Evolutionary conservation across 2,329 filamentous ascomycete species (phyloP), one percentile per base, ranked within the genome.

Genomic region (Claviceps spartinae): DNA sequence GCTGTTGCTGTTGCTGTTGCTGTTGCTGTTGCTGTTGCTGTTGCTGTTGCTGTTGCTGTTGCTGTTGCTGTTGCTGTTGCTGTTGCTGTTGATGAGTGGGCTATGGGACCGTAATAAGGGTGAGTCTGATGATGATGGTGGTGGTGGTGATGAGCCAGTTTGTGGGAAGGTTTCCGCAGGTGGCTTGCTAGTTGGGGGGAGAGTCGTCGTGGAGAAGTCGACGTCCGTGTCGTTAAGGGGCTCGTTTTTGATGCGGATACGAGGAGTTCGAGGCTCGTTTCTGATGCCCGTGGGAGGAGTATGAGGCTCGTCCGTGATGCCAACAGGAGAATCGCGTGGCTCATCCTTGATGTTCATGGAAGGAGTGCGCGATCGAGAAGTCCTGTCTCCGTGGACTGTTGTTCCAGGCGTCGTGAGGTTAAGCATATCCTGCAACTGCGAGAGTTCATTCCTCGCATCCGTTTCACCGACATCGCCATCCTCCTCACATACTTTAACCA

Each of bases 401-500:
- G 14, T 30, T 26, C 41, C 61, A 22, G 48, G 54, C 38, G 63
- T 65, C 14, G 16, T 42, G n/a, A 22, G 9, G 16, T 45, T 26
- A 24, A 69, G 62, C 49, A 69, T 61, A 18, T 70, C 71, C 50
- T 75, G 75, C 49, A 93, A 69, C 64, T 94, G 87, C 14, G 75
- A 72, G 59, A 88, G 69, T 65, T 94, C 68, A 18, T 61, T 61
- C 24, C 51, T 60, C 4, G 65, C 68, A 6, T 58, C 62, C 3
- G 60, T 56, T 46, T 84, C 80, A 40, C 77, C 73, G 2, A 13
- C n/a, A 13, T 47, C 45, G 40, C 72, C 51, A 72, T 88, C 84
- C 45, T 85, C 83, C 55, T 83, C 83, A 62, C 88, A 93, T 1
- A 93, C 80, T 59, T 79, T 85, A 55, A 91, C 70, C 73, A 94